phyloP scores from a whole-genome alignment of 352 stramenopile genomes.

The Pythium dissimile region DNA sequence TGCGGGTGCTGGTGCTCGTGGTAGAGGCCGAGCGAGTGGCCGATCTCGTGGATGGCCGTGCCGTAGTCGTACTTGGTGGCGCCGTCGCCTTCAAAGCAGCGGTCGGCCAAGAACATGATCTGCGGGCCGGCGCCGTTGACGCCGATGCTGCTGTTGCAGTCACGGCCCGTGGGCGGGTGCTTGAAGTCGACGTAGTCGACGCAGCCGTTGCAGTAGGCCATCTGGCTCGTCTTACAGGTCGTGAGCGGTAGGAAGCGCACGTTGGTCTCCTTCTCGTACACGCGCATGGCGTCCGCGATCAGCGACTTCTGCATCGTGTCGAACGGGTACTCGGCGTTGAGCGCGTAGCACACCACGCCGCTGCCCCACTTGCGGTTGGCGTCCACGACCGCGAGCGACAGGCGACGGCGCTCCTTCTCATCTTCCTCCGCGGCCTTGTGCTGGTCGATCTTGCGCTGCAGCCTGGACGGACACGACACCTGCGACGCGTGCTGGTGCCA shows the following conservation, averaged over 20 bases:
- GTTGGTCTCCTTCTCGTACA: constrained; percentile 63
- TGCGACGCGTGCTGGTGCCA: constrained; percentile 57
- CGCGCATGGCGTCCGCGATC: constrained; percentile 66
- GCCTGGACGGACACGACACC: constrained; percentile 46
- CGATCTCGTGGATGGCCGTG: constrained; percentile 79
- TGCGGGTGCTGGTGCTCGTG: constrained; percentile 79
- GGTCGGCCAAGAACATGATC: constrained; percentile 71
- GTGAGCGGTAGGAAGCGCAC: constrained; percentile 61
- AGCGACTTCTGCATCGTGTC: constrained; percentile 43
- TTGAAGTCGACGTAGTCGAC: constrained; percentile 76
- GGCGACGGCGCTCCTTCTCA: constrained; percentile 32
- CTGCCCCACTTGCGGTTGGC: constrained; percentile 56
- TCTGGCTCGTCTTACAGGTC: constrained; percentile 42
- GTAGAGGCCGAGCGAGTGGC: constrained; percentile 74
- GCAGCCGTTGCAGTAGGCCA: constrained; percentile 64
- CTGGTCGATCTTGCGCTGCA: constrained; percentile 23
- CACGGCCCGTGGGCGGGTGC: constrained; percentile 56
- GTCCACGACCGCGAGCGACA: constrained; percentile 66
- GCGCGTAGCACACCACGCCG: constrained; percentile 72
- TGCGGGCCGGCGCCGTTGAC: constrained; percentile 59
- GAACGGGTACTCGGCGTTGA: constrained; percentile 68
- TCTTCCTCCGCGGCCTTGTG: constrained; percentile 15
- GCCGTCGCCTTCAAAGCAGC: constrained; percentile 75
- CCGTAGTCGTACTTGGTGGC: constrained; percentile 69
- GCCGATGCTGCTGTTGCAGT: constrained; percentile 79